These are phyloP conservation scores for Ambrosia trifida DNA, from an alignment of 129 eudicot species.

Conservation along the genomic window DNA sequence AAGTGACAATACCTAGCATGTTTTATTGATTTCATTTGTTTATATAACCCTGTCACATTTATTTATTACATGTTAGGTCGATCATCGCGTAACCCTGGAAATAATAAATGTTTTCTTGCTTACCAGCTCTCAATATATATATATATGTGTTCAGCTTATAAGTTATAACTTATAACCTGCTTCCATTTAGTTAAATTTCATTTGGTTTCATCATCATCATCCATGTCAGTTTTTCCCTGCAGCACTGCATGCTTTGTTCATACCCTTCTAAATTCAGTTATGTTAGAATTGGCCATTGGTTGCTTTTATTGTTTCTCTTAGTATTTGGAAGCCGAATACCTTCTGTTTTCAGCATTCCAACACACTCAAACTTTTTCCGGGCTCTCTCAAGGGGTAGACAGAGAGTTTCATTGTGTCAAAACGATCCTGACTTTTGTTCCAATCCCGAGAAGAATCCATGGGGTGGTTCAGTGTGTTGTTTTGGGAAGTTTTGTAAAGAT, in stretches of 20 bases:
- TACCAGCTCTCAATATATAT: constrained; percentile 17
- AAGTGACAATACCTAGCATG: constrained; percentile 17
- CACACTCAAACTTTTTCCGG: constrained; percentile 53
- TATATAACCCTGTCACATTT: constrained; percentile 8
- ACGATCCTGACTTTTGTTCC: constrained; percentile 39
- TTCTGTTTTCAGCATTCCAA: constrained; percentile 30
- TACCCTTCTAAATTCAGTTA: constrained; percentile 18
- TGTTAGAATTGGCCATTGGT: constrained; percentile 7
- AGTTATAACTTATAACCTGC: not conserved
- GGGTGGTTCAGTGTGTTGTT: constrained; percentile 57
- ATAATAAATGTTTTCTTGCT: constrained; percentile 10
- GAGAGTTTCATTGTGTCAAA: constrained; percentile 39
- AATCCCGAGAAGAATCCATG: constrained; percentile 50
- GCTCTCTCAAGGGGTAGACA: constrained; percentile 42
- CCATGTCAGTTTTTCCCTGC: constrained; percentile 33
- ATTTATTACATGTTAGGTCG: constrained; percentile 23
- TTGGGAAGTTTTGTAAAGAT: constrained; percentile 46
- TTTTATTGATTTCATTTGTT: constrained; percentile 11
- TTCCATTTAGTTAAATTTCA: constrained; percentile 10
- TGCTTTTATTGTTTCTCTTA: constrained; percentile 24
- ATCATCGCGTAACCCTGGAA: constrained; percentile 7
- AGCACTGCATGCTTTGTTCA: constrained; percentile 35
- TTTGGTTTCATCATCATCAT: constrained; percentile 2
- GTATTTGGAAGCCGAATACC: constrained; percentile 21
- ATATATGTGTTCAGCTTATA: not conserved